Conservation (phyloP, 331 rosid species). For the Stylosanthes scabra region DNA sequence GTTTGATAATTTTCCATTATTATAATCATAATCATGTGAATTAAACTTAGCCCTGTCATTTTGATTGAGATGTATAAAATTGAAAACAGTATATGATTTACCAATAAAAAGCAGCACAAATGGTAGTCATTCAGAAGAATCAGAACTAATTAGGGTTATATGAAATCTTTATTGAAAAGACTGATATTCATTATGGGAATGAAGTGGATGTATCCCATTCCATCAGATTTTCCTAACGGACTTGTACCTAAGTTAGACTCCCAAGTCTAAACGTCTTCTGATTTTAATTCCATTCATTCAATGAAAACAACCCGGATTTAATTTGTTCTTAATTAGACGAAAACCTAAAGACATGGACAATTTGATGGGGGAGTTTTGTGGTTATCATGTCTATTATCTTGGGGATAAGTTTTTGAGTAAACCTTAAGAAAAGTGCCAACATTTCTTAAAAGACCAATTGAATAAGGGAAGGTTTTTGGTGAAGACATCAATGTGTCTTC, state of each 20-base stretch:
- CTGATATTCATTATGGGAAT: background rate
- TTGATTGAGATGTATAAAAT: background rate
- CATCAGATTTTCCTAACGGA: background rate
- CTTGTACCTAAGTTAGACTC: background rate
- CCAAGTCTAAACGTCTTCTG: background rate
- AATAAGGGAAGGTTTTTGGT: too few relatives aligned
- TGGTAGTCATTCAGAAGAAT: background rate
- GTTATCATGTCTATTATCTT: background rate
- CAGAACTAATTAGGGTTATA: background rate
- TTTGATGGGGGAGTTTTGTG: background rate
- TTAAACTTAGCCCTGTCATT: background rate
- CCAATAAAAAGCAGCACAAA: background rate
- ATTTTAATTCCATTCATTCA: constrained; percentile 22
- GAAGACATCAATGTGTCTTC: too few relatives aligned
- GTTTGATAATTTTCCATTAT: too few relatives aligned
- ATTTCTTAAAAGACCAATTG: background rate
- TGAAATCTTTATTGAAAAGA: background rate
- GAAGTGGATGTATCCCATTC: background rate
- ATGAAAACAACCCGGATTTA: constrained; percentile 9
- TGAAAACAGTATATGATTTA: background rate
- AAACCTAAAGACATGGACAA: background rate
- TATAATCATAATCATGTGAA: too few relatives aligned
- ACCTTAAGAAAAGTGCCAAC: background rate
- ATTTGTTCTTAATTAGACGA: background rate
- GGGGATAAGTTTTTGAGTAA: background rate